Evolutionary conservation across 306 rosid genomes (phyloP).

Genomic region (Quercus rubra): DNA sequence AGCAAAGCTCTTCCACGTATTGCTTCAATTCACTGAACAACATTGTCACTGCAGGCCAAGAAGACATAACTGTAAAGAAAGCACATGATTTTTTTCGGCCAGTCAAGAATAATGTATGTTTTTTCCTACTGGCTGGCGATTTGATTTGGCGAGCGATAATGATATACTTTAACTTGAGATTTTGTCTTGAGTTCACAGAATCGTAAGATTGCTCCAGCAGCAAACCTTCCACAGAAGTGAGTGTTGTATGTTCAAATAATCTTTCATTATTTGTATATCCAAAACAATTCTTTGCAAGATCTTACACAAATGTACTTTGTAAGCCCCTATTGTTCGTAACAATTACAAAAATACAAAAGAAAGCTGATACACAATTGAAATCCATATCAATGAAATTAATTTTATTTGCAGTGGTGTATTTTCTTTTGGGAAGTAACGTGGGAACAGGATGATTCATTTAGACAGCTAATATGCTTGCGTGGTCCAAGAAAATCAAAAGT

Average conservation of each 20-base stretch:
- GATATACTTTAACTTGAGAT: constrained; percentile 9
- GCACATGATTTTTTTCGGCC: constrained; percentile 6
- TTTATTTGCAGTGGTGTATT: neutral
- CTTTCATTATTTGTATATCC: constrained; percentile 24
- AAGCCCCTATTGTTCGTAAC: constrained; percentile 14
- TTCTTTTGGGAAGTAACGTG: neutral
- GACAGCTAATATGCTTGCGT: too few relatives aligned
- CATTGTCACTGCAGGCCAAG: constrained; percentile 62
- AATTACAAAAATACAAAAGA: constrained; percentile 3
- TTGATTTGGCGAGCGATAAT: constrained; percentile 16
- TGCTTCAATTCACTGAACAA: constrained; percentile 3
- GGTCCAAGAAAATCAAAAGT: too few relatives aligned
- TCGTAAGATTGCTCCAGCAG: constrained; percentile 21
- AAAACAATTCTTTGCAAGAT: constrained; percentile 16
- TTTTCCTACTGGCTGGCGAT: constrained; percentile 3
- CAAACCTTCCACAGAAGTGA: constrained; percentile 19
- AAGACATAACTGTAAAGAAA: constrained; percentile 43
- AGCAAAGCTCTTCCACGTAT: neutral
- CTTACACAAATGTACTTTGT: constrained; percentile 26
- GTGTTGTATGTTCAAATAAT: constrained; percentile 39
- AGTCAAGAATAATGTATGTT: constrained; percentile 20
- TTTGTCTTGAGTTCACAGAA: constrained; percentile 16
- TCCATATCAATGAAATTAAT: constrained; percentile 12
- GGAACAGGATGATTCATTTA: too few relatives aligned
- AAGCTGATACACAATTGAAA: neutral